Conservation (phyloP, 1,139 yeast genomes). For the Candida anutae region DNA sequence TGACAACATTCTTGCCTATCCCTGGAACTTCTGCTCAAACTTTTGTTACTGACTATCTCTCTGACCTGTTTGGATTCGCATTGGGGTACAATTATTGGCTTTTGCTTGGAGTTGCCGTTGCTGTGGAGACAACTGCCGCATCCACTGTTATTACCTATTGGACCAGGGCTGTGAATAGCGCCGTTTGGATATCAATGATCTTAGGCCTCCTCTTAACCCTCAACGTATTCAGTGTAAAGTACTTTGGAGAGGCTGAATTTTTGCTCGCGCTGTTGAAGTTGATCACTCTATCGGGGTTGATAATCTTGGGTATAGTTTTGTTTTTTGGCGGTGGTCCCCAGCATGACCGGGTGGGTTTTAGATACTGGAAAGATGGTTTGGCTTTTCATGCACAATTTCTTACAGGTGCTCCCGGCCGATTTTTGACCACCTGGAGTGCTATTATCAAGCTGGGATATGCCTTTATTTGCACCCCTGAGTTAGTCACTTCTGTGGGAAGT, state of each 20-base stretch:
- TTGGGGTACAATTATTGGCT: conserved; percentile 44
- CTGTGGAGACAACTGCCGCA: conserved; percentile 48
- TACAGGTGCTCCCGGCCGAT: conserved; percentile 52
- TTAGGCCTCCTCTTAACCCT: conserved; percentile 28
- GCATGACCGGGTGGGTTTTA: conserved; percentile 33
- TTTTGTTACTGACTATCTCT: conserved; percentile 29
- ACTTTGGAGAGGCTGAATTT: conserved; percentile 61
- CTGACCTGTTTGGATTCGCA: conserved; percentile 36
- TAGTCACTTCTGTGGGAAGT: conserved; percentile 31
- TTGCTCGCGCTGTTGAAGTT: conserved; percentile 52
- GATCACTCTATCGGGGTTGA: conserved; percentile 29
- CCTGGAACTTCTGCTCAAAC: conserved; percentile 38
- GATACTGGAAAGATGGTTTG: conserved; percentile 58
- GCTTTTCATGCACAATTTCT: conserved; percentile 38
- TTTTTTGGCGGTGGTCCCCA: conserved; percentile 32
- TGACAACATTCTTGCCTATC: conserved; percentile 51
- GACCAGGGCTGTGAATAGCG: conserved; percentile 41
- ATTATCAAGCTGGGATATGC: conserved; percentile 34
- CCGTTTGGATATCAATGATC: conserved; percentile 50
- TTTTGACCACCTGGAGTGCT: conserved; percentile 35
- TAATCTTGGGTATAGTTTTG: conserved; percentile 33
- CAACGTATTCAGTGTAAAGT: conserved; percentile 39
- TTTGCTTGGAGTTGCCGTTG: conserved; percentile 41
- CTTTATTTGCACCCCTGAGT: conserved; percentile 34
- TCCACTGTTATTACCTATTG: conserved; percentile 49